Percentiles rank a stretch among this genome's conserved stretches.
Evolutionary conservation across 164 flowering plant species (phyloP).

Genomic region (Berberis vulgaris): DNA sequence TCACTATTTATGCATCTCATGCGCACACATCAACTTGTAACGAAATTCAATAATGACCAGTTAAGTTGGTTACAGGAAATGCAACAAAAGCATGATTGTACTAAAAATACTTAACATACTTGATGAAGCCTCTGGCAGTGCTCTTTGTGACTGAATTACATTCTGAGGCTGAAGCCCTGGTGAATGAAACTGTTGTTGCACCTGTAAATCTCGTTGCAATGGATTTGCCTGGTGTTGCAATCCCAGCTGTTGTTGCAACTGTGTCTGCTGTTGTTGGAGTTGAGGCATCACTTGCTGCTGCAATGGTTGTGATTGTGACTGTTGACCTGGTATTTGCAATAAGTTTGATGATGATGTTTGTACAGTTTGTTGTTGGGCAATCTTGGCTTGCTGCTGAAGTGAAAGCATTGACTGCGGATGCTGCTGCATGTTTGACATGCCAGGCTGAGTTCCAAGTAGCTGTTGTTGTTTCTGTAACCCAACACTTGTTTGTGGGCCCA

Average conservation of each 20-base stretch:
- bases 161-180: conserved; percentile 51
- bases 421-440: conserved; percentile 46
- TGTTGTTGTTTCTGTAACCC: conserved; percentile 53
- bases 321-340: conserved; percentile 57
- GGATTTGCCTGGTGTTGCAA: conserved; percentile 60
- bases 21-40: too few species aligned
- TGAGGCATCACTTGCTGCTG: conserved; percentile 65
- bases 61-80: background rate
- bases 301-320: conserved; percentile 41
- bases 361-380: conserved; percentile 37
- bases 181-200: conserved; percentile 59
- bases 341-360: conserved; percentile 17
- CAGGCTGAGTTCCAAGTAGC: conserved; percentile 52
- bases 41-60: background rate
- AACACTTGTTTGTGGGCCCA: conserved; percentile 46
- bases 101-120: conserved; percentile 33
- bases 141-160: conserved; percentile 50
- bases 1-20: too few species aligned
- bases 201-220: conserved; percentile 40
- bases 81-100: background rate
- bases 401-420: conserved; percentile 28
- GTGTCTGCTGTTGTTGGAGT: conserved; percentile 52
- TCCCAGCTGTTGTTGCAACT: conserved; percentile 30
- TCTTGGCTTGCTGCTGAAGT: conserved; percentile 45
- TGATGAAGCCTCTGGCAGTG: conserved; percentile 58